Percentiles rank a stretch among this genome's conserved stretches.
Evolutionary conservation across 192 early-diverging fungal genomes (phyloP).

Genomic region (Coemansia interrupta): DNA sequence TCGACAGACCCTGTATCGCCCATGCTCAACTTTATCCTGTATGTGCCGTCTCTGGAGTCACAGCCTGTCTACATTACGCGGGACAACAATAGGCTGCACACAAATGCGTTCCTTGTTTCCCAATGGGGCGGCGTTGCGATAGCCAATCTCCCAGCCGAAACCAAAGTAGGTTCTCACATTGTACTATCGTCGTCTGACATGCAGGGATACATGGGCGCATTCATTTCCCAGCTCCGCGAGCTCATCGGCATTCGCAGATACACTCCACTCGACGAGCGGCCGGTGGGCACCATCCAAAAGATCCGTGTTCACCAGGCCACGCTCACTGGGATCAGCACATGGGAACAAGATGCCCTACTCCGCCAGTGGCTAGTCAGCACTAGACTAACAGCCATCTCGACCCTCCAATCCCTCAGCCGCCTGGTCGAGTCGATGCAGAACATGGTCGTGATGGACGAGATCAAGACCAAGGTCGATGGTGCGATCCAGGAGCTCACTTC

Average conservation of each 20-base stretch:
- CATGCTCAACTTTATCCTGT: conserved; percentile 87
- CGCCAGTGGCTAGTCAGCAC: conserved; percentile 70
- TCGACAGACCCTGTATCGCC: conserved; percentile 78
- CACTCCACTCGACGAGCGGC: conserved; percentile 4
- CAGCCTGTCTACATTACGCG: conserved; percentile 69
- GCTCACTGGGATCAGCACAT: conserved; percentile 67
- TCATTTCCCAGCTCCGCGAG: conserved; percentile 75
- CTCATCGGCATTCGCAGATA: conserved; percentile 75
- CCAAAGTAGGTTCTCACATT: conserved; percentile 15
- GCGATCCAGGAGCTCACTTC: conserved; percentile 41
- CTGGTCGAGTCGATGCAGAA: conserved; percentile 77
- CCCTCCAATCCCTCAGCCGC: conserved; percentile 74
- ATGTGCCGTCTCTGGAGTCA: conserved; percentile 66
- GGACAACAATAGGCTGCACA: conserved; percentile 31
- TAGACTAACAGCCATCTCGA: conserved; percentile 66
- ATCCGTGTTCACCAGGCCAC: conserved; percentile 49
- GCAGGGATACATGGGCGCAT: conserved; percentile 72
- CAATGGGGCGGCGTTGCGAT: conserved; percentile 93
- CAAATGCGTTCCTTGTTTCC: conserved; percentile 87
- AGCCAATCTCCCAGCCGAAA: conserved; percentile 30
- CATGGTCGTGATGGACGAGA: conserved; percentile 91
- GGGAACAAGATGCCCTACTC: conserved; percentile 77
- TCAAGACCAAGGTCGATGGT: conserved; percentile 62
- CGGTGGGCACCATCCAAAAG: background rate
- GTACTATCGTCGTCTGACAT: conserved; percentile 53